Evolutionary conservation across 768 basidiomycete species (phyloP).

Genomic region (Scleroderma citrinum): DNA sequence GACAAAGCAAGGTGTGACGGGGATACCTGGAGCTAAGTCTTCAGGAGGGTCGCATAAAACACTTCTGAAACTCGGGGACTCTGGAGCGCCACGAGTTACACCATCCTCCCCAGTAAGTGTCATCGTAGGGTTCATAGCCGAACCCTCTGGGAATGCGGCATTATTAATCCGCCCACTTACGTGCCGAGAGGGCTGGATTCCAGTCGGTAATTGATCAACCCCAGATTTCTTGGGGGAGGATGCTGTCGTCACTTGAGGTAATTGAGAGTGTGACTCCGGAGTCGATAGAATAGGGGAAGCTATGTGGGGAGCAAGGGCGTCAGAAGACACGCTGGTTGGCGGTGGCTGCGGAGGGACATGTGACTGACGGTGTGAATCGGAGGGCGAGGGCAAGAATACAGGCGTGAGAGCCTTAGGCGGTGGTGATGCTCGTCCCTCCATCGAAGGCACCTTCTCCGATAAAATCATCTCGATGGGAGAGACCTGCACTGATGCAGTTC

Average conservation of each 20-base stretch:
- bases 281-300: background rate
- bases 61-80: conserved; percentile 20
- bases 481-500: conserved; percentile 10
- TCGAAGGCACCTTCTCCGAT: conserved; percentile 16
- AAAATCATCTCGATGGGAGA: conserved; percentile 15
- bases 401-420: conserved; percentile 14
- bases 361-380: conserved; percentile 7
- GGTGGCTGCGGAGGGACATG: conserved; percentile 14
- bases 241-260: conserved; percentile 22
- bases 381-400: conserved; percentile 10
- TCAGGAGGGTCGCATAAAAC: conserved; percentile 27
- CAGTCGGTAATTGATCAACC: conserved; percentile 21
- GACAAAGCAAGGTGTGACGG: conserved; percentile 10
- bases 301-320: conserved; percentile 17
- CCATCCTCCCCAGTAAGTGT: conserved; percentile 10
- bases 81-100: conserved; percentile 16
- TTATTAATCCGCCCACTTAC: conserved; percentile 11
- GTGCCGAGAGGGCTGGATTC: conserved; percentile 11
- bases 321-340: conserved; percentile 6
- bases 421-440: conserved; percentile 12
- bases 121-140: conserved; percentile 11
- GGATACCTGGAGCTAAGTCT: conserved; percentile 18
- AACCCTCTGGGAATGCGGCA: conserved; percentile 13
- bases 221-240: conserved; percentile 19
- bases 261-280: conserved; percentile 18